phyloP scores from a whole-genome alignment of 1,284 basidiomycete species.

The Rhodotorula sp. region DNA sequence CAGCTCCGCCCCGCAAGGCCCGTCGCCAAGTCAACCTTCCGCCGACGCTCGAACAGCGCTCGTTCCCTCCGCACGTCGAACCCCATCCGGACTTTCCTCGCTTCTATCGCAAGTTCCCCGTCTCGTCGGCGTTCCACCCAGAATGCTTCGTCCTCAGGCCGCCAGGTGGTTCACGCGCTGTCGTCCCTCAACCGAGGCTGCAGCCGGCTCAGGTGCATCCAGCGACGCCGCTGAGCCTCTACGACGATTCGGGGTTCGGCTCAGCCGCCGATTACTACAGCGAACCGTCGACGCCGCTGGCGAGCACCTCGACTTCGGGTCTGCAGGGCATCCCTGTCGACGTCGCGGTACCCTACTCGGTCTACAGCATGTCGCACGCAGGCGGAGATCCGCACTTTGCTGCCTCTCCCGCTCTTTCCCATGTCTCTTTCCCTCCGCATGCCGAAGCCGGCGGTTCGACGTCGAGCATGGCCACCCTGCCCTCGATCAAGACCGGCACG shows the following conservation, averaged over 20 bases:
- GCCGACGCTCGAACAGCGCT: conserved; percentile 48
- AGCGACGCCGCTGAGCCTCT: conserved; percentile 14
- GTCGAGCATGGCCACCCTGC: neutral
- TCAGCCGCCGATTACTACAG: neutral
- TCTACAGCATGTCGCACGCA: neutral
- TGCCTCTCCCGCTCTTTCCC: neutral
- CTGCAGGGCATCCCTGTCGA: conserved; percentile 18
- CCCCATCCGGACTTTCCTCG: conserved; percentile 57
- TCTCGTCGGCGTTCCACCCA: conserved; percentile 57
- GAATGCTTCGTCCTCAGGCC: conserved; percentile 32
- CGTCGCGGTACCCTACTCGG: conserved; percentile 5
- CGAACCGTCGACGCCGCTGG: conserved; percentile 20
- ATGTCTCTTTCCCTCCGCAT: neutral
- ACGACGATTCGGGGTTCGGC: conserved; percentile 17
- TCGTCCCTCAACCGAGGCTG: neutral
- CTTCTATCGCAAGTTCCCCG: conserved; percentile 66
- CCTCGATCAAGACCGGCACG: neutral
- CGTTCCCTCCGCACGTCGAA: conserved; percentile 56
- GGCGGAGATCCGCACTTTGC: neutral
- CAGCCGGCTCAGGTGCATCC: neutral
- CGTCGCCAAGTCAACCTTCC: conserved; percentile 33
- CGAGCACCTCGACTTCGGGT: conserved; percentile 3
- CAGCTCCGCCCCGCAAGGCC: conserved; percentile 16
- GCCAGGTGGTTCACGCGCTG: neutral
- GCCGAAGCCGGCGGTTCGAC: neutral